Conservation (phyloP, 2,329 filamentous ascomycete genomes). For the Fusarium avenaceum region DNA sequence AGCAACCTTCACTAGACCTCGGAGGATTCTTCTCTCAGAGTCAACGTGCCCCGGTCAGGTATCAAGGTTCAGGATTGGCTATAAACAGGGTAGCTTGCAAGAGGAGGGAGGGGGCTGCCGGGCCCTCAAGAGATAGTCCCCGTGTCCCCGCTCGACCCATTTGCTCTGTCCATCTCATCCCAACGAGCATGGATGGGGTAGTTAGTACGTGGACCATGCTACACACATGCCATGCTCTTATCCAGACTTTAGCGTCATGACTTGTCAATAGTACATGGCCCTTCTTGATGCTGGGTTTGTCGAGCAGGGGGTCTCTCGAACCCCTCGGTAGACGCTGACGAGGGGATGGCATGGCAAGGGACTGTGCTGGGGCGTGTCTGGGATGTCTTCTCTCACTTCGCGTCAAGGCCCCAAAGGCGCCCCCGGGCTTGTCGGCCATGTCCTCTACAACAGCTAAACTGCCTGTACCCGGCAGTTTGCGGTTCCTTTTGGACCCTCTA, state of each 20-base stretch:
- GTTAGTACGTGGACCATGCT: slow-evolving; percentile 42
- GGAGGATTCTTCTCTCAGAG: slow-evolving; percentile 53
- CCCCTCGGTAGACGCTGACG: slow-evolving; percentile 54
- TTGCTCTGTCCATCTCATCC: slow-evolving; percentile 48
- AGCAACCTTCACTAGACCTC: slow-evolving; percentile 46
- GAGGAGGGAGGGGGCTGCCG: slow-evolving; percentile 49
- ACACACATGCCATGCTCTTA: slow-evolving; percentile 42
- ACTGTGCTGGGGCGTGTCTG: slow-evolving; percentile 48
- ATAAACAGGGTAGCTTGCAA: slow-evolving; percentile 39
- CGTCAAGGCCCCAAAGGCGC: slow-evolving; percentile 39
- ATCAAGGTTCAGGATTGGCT: slow-evolving; percentile 47
- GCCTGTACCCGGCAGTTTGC: slow-evolving; percentile 49
- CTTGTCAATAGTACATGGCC: slow-evolving; percentile 50
- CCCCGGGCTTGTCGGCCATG: slow-evolving; percentile 38
- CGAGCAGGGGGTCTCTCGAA: slow-evolving; percentile 48
- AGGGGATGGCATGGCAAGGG: slow-evolving; percentile 47
- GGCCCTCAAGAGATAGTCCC: slow-evolving; percentile 49
- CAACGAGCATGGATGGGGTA: slow-evolving; percentile 45
- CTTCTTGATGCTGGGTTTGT: slow-evolving; percentile 41
- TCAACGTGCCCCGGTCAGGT: slow-evolving; percentile 43
- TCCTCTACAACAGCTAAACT: slow-evolving; percentile 37
- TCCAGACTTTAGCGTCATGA: slow-evolving; percentile 43
- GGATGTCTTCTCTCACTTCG: slow-evolving; percentile 46
- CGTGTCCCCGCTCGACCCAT: slow-evolving; percentile 51
- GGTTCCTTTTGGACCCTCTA: slow-evolving; percentile 44